phyloP scores from a whole-genome alignment of 768 basidiomycete genomes.

The Termitomyces sp. region DNA sequence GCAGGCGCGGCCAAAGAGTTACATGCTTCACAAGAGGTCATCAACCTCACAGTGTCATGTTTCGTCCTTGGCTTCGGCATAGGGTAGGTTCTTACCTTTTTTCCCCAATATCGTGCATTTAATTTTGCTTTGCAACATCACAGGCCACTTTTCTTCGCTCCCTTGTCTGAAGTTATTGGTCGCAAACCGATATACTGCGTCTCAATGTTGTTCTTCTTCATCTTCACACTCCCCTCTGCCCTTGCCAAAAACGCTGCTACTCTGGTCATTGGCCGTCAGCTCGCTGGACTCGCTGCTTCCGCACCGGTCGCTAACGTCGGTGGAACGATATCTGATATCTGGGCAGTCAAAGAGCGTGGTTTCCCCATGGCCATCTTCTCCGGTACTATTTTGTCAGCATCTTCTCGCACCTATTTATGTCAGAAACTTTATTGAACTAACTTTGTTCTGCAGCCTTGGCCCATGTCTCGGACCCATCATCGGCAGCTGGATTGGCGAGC shows the following conservation, averaged over 20 bases:
- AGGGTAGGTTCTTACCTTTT: constrained; percentile 24
- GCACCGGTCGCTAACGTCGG: constrained; percentile 34
- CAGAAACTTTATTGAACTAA: background rate
- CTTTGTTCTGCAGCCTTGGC: constrained; percentile 25
- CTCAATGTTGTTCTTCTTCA: constrained; percentile 34
- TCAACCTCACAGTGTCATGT: constrained; percentile 37
- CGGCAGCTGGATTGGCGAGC: constrained; percentile 41
- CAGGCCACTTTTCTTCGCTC: constrained; percentile 37
- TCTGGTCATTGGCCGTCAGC: constrained; percentile 34
- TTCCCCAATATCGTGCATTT: background rate
- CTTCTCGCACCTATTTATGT: background rate
- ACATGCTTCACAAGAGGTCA: constrained; percentile 29
- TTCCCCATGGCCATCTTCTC: constrained; percentile 47
- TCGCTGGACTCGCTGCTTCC: constrained; percentile 19
- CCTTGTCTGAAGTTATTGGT: constrained; percentile 33
- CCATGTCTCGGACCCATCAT: constrained; percentile 46
- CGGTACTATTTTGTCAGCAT: constrained; percentile 37
- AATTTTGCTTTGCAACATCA: background rate
- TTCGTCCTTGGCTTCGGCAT: constrained; percentile 40
- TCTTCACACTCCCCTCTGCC: constrained; percentile 44
- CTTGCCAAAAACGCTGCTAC: constrained; percentile 18
- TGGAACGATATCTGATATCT: constrained; percentile 38
- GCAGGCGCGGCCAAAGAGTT: constrained; percentile 26
- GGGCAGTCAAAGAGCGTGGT: constrained; percentile 35
- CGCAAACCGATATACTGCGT: constrained; percentile 30